Evolutionary conservation across 2,329 filamentous ascomycete species (phyloP).

Genomic region (Apiospora kogelbergensis): DNA sequence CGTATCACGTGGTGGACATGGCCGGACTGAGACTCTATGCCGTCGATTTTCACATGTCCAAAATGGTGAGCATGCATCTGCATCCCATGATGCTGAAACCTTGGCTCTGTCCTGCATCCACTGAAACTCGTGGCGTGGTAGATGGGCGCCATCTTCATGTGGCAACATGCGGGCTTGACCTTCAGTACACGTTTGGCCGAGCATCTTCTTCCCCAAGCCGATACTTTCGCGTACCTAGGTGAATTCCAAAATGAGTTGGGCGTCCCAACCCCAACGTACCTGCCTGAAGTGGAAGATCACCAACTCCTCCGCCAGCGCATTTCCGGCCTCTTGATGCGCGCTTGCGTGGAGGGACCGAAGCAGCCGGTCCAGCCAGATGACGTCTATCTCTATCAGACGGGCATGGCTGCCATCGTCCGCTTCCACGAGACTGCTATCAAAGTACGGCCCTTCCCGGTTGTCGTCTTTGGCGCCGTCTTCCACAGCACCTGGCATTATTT

Average conservation of each 20-base stretch:
- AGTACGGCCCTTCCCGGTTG: constrained; percentile 34
- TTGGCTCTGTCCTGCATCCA: neutral
- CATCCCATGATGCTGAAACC: neutral
- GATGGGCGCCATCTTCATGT: constrained; percentile 40
- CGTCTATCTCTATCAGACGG: constrained; percentile 53
- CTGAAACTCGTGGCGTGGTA: neutral
- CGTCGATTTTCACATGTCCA: constrained; percentile 39
- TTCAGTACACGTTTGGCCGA: constrained; percentile 47
- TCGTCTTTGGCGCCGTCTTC: constrained; percentile 52
- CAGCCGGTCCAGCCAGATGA: constrained; percentile 35
- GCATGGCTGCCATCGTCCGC: constrained; percentile 53
- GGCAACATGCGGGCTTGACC: constrained; percentile 46
- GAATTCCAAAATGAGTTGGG: constrained; percentile 22
- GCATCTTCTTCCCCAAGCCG: constrained; percentile 38
- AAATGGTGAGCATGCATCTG: constrained; percentile 21
- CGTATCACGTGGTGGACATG: constrained; percentile 42
- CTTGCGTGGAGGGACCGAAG: constrained; percentile 31
- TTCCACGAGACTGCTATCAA: constrained; percentile 38
- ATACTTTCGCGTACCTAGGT: constrained; percentile 34
- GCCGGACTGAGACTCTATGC: constrained; percentile 42
- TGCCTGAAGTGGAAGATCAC: constrained; percentile 40
- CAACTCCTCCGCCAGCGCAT: constrained; percentile 40
- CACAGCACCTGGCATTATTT: constrained; percentile 49
- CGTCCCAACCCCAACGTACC: constrained; percentile 36
- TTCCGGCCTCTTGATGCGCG: constrained; percentile 40